Evolutionary conservation across 768 basidiomycete species (phyloP).

Genomic region (Kwoniella botswanensis): DNA sequence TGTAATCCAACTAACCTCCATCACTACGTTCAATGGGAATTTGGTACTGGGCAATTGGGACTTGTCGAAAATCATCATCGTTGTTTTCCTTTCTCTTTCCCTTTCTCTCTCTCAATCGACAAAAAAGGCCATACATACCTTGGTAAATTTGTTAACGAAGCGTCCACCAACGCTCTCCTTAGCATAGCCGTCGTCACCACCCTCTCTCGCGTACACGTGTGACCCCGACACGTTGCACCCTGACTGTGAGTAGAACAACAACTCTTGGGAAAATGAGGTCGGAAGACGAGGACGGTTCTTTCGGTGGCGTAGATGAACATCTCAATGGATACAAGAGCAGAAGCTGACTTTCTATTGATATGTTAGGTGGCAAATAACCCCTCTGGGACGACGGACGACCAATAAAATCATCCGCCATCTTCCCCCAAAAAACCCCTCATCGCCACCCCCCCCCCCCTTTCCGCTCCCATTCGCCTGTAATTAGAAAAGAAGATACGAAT

Average conservation of each 20-base stretch:
- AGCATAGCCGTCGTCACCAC: conserved; percentile 43
- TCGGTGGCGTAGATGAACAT: background rate
- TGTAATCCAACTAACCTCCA: background rate
- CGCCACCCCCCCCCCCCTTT: background rate
- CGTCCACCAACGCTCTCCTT: conserved; percentile 16
- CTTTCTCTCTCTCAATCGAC: conserved; percentile 17
- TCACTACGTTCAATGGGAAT: background rate
- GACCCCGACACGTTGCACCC: conserved; percentile 38
- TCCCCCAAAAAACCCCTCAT: background rate
- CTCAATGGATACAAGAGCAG: background rate
- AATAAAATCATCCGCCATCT: conserved; percentile 17
- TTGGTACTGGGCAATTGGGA: background rate
- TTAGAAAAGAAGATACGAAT: background rate
- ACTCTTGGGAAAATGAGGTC: background rate
- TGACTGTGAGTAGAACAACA: conserved; percentile 39
- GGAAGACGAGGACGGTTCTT: background rate
- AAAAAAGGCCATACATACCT: conserved; percentile 15
- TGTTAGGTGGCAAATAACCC: conserved; percentile 24
- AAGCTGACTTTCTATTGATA: conserved; percentile 6
- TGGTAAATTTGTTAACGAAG: conserved; percentile 18
- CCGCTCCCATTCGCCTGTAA: background rate
- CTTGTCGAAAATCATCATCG: background rate
- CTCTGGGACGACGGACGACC: conserved; percentile 29
- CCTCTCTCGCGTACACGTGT: conserved; percentile 48
- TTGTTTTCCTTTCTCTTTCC: background rate